These are phyloP conservation scores for Elaeis oleifera DNA, from an alignment of 202 grass and related monocot species.

Conservation along the genomic window DNA sequence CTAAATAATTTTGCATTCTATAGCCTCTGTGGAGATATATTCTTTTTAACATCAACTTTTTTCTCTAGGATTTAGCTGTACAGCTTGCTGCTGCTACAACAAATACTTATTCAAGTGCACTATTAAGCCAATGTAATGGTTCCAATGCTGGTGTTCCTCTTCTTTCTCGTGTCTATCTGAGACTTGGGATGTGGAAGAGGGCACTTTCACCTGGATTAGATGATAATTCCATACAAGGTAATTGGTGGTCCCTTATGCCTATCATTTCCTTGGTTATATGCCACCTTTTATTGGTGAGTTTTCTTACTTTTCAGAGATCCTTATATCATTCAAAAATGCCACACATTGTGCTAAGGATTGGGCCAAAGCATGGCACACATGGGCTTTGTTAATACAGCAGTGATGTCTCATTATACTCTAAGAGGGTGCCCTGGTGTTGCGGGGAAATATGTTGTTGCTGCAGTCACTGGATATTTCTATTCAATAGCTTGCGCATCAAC, in stretches of 20 bases:
- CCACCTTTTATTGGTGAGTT: conserved; percentile 13
- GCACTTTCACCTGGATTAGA: conserved; percentile 81
- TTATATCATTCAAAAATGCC: conserved; percentile 78
- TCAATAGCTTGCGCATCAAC: conserved; percentile 93
- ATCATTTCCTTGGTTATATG: neutral
- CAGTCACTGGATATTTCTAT: conserved; percentile 94
- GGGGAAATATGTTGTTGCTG: conserved; percentile 87
- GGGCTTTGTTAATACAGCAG: conserved; percentile 98
- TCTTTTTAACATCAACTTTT: neutral
- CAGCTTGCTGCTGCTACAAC: conserved; percentile 52
- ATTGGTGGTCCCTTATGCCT: neutral
- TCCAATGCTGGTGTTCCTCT: conserved; percentile 62
- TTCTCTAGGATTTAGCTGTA: conserved; percentile 59
- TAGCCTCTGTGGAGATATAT: conserved; percentile 4
- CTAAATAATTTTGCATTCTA: neutral
- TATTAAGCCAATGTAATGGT: conserved; percentile 27
- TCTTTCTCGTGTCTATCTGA: conserved; percentile 88
- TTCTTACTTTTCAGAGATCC: conserved; percentile 52
- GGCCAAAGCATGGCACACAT: conserved; percentile 91
- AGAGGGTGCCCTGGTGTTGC: conserved; percentile 61
- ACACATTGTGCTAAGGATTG: conserved; percentile 79
- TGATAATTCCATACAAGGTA: conserved; percentile 87
- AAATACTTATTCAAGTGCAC: conserved; percentile 34
- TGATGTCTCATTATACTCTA: conserved; percentile 87
- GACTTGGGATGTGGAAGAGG: conserved; percentile 89